A percentile compares a stretch with the other conserved stretches of the same genome.
phyloP scores from a whole-genome alignment of 1,284 basidiomycete species.

The Ustilago crameri region DNA sequence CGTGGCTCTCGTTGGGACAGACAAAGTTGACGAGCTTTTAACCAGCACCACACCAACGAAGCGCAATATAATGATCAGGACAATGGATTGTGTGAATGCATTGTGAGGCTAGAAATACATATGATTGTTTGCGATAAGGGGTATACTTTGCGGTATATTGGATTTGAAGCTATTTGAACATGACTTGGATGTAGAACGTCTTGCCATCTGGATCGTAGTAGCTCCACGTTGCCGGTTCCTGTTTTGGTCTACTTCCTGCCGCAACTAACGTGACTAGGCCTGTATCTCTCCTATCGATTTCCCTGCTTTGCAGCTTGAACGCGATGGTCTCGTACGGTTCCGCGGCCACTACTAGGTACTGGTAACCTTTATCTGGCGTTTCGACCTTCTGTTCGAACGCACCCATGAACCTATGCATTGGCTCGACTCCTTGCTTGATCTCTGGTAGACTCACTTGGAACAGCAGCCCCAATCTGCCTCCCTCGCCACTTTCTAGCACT shows the following conservation, averaged over 20 bases:
- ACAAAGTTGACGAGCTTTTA: slow-evolving; percentile 42
- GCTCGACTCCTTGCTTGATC: slow-evolving; percentile 81
- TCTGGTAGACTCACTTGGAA: slow-evolving; percentile 96
- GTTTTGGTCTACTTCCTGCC: slow-evolving; percentile 40
- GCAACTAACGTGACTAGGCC: slow-evolving; percentile 41
- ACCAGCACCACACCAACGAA: not conserved
- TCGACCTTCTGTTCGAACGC: slow-evolving; percentile 98
- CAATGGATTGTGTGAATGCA: slow-evolving; percentile 3
- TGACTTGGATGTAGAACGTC: slow-evolving; percentile 61
- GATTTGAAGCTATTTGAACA: slow-evolving; percentile 60
- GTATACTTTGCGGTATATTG: no score
- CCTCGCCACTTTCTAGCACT: slow-evolving; percentile 33
- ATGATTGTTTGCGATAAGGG: slow-evolving; percentile 12
- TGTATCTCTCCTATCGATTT: slow-evolving; percentile 78
- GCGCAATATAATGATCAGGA: no score
- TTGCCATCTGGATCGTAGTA: slow-evolving; percentile 63
- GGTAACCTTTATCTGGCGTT: slow-evolving; percentile 92
- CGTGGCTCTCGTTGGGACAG: slow-evolving; percentile 50
- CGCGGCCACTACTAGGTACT: slow-evolving; percentile 96
- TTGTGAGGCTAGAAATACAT: slow-evolving; percentile 27
- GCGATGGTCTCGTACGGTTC: slow-evolving; percentile 99
- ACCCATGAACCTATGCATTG: slow-evolving; percentile 93
- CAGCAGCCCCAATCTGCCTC: slow-evolving; percentile 81
- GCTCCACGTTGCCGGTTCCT: slow-evolving; percentile 62
- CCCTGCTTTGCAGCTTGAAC: slow-evolving; percentile 95